A percentile compares a stretch with the other conserved stretches of the same genome.
phyloP scores from a whole-genome alignment of 78 protist genomes.

The Protostelium mycophagum region DNA sequence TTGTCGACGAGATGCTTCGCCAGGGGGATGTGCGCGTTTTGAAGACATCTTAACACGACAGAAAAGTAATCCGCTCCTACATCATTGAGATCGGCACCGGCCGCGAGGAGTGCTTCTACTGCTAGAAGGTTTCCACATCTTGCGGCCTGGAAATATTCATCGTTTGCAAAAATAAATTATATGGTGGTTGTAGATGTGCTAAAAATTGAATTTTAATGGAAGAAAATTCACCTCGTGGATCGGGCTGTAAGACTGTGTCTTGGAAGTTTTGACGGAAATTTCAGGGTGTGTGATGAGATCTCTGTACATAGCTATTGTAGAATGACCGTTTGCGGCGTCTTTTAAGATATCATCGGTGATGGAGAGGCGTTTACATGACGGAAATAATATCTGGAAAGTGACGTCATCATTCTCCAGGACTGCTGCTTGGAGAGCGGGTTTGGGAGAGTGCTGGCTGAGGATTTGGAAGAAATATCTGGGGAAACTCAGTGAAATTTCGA shows the following conservation, averaged over 20 bases:
- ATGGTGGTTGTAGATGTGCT: no score
- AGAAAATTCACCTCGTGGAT: neutral
- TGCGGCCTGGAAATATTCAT: neutral
- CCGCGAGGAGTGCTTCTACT: neutral
- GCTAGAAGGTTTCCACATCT: neutral
- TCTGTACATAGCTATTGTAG: neutral
- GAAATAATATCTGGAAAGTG: neutral
- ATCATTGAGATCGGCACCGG: neutral
- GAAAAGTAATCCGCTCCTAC: neutral
- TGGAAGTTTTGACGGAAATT: neutral
- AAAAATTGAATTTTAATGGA: neutral
- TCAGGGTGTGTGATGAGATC: neutral
- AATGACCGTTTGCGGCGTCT: neutral
- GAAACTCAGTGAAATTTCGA: no score
- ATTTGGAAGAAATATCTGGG: no score
- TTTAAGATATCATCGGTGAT: neutral
- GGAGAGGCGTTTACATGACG: neutral
- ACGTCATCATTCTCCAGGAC: neutral
- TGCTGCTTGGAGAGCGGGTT: no score
- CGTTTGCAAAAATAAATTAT: no score
- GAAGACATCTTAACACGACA: neutral
- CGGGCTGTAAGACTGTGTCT: neutral
- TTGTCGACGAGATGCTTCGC: neutral
- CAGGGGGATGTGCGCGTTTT: neutral
- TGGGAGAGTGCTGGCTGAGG: no score